Conservation (phyloP, 495 filamentous ascomycete species). For the Hypoxylon rickii region DNA sequence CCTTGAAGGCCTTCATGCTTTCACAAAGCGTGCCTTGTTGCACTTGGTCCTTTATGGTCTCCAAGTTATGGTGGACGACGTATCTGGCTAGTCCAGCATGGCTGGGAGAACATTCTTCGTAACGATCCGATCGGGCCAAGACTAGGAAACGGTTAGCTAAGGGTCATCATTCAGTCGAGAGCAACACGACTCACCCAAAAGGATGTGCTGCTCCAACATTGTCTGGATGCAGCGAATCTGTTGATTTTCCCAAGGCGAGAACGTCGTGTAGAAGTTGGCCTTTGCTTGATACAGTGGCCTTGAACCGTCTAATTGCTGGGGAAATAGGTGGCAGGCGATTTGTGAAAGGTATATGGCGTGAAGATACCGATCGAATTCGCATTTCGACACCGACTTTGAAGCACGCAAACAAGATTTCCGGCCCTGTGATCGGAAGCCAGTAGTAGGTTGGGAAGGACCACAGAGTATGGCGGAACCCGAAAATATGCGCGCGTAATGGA, state of each 20-base stretch:
- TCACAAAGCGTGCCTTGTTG: no score
- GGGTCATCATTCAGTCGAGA: not conserved
- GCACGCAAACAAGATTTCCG: no score
- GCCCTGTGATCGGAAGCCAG: no score
- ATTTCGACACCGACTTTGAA: no score
- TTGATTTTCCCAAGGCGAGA: not conserved
- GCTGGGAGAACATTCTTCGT: not conserved
- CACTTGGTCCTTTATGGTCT: not conserved
- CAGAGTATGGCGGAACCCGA: no score
- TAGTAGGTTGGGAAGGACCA: no score
- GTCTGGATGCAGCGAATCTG: not conserved
- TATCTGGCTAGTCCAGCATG: not conserved
- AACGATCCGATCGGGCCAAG: not conserved
- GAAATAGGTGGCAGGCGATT: not conserved
- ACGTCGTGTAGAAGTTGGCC: not conserved
- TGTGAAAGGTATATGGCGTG: conserved; percentile 7
- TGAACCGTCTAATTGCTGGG: not conserved
- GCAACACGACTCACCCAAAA: not conserved
- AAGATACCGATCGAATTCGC: no score
- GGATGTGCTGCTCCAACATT: not conserved
- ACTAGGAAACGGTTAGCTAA: not conserved
- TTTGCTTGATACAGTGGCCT: not conserved
- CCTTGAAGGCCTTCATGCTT: not conserved
- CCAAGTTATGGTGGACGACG: not conserved
- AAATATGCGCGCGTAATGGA: no score